phyloP scores from a whole-genome alignment of 1,284 basidiomycete species.

The Inonotus hispidus region DNA sequence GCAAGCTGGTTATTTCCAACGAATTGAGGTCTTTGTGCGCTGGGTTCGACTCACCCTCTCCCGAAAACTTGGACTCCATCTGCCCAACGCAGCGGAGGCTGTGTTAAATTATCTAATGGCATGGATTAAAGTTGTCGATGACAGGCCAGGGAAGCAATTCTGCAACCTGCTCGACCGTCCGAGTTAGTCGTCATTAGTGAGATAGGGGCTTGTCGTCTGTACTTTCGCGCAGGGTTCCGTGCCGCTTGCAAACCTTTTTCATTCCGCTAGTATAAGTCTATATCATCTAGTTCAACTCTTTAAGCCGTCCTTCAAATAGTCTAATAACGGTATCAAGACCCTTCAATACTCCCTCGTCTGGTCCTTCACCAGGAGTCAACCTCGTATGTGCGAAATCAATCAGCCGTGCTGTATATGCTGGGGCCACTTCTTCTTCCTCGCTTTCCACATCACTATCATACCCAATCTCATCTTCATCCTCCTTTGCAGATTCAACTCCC shows the following conservation, averaged over 20 bases:
- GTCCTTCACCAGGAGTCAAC: conserved; percentile 65
- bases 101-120: conserved; percentile 54
- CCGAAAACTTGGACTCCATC: conserved; percentile 84
- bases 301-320: conserved; percentile 53
- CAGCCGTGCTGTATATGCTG: conserved; percentile 65
- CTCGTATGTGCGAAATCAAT: conserved; percentile 95
- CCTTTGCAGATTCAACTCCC: conserved; percentile 31
- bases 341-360: conserved; percentile 71
- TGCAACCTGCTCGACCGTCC: conserved; percentile 76
- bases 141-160: conserved; percentile 86
- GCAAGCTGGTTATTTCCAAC: conserved; percentile 63
- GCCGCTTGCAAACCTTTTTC: conserved; percentile 73
- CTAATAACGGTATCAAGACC: conserved; percentile 63
- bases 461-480: conserved; percentile 26
- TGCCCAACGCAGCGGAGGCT: conserved; percentile 50
- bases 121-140: conserved; percentile 41
- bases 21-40: conserved; percentile 60
- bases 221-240: conserved; percentile 72
- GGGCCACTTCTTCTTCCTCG: conserved; percentile 34
- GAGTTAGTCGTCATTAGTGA: conserved; percentile 81
- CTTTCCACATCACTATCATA: conserved; percentile 27
- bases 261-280: conserved; percentile 21
- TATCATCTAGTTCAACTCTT: conserved; percentile 22
- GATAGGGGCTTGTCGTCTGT: conserved; percentile 78
- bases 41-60: conserved; percentile 85